Base-by-base conservation (phyloP, 106 monocot genomes). In the Phalaenopsis aphrodite region DNA sequence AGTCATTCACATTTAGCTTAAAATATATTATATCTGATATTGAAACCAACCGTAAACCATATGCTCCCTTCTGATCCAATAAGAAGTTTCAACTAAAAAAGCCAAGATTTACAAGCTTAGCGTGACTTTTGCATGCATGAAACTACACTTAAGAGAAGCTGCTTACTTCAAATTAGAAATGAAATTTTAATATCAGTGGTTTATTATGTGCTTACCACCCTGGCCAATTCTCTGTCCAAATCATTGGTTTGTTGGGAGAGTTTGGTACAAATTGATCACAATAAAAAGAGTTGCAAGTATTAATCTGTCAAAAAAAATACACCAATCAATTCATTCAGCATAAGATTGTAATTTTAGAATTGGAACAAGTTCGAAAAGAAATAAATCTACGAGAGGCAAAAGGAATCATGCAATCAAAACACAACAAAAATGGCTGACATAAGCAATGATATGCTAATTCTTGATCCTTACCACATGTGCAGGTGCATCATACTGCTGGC, bases 161-260 rank as follows among this genome's bases (percentile, higher is more conserved):
- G 41, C 43, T n/a, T 42, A 68, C 18, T 71, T 65, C 57, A 49
- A 7, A 8, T 19, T 49, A 41, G 76, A 58, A 74, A 73, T 8
- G 3, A 72, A 15, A 57, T 11, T 23, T 45, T 58, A 10, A 18
- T 46, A 23, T 57, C 64, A 56, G 4, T 3, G 17, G 0, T 30
- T 30, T 30, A 30, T 30, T 30, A 55, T 46, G 23, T 16, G 42
- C 75, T 86, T 91, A 97, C 97, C 97, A 94, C 78, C 97, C 97
- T 81, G 97, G 92, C 97, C 97, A 97, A 82, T 97, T 94, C 75
- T 97, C 97, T 55, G 97, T 97, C 97, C 97, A 97, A 74, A 97
- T 58, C 81, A 94, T 97, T 81, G 97, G 97, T 82, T 97, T 97
- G 80, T 81, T 86, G 6, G 79, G 66, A 9, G 94, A 88, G 82